Evolutionary conservation across 129 eudicot genomes (phyloP).

Genomic region (Heracleum sosnowskyi): DNA sequence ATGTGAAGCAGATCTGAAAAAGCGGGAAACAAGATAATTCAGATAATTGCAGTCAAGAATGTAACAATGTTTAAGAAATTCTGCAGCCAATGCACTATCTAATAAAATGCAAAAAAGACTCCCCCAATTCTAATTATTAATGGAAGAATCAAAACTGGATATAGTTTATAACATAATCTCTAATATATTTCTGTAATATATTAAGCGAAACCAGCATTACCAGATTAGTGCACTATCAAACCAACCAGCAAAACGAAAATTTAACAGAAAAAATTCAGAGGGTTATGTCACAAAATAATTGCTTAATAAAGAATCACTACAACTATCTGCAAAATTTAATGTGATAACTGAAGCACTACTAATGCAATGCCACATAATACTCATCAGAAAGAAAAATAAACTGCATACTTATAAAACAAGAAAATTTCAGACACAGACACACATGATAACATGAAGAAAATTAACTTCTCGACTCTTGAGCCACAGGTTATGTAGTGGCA

Average conservation of each 20-base stretch:
- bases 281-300: neutral
- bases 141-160: neutral
- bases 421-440: neutral
- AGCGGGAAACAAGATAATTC: neutral
- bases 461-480: neutral
- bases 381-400: neutral
- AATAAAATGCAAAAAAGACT: neutral
- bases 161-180: neutral
- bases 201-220: neutral
- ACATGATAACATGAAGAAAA: neutral
- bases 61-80: neutral
- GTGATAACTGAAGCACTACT: neutral
- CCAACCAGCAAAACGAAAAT: neutral
- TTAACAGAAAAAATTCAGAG: neutral
- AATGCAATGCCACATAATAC: neutral
- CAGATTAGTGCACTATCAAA: neutral
- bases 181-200: neutral
- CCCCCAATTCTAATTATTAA: neutral
- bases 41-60: neutral
- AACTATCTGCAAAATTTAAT: neutral
- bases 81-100: neutral
- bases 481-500: neutral
- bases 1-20: constrained; percentile 87
- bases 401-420: neutral
- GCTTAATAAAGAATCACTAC: neutral